Base-by-base conservation (phyloP, 2,329 filamentous ascomycete genomes). In the Xenoacremonium recifei region DNA sequence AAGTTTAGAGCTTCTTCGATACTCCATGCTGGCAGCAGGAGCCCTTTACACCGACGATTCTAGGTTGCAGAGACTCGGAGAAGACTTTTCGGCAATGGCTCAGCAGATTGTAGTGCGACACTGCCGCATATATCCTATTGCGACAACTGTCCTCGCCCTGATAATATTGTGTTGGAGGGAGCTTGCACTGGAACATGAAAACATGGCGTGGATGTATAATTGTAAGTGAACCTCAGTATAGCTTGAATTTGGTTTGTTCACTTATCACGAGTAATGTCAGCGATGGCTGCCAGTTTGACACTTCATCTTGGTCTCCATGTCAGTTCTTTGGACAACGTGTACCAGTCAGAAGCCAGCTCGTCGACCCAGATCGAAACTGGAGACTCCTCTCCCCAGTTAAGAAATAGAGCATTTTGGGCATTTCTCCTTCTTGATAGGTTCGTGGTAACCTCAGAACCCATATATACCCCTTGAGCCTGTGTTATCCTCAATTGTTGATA, bases 191-290 rank as follows among this genome's bases (percentile, higher is more conserved):
- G 38, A 40, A 6, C 12, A 40, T 18, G 38, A 40, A 13, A 40
- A 40, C 11, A 40, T 40, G 38, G 38, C 31, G 16, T 40, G 38
- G 38, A 35, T 40, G 38, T 40, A 40, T 29, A 40, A 40, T 20
- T 40, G 38, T 40, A 9, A 35, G 38, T 40, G 10, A 18, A 12
- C 13, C 3, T 5, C n/a, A 32, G 15, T n/a, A 35, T 21, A n/a
- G 19, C 18, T 2, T 9, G 13, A 35, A n/a, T 16, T 4, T 5
- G 16, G 15, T 19, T 10, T 17, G 9, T n/a, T 4, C 4, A 25
- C 19, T 25, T 10, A 33, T 12, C n/a, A n/a, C n/a, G n/a, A n/a
- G n/a, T n/a, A n/a, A n/a, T 21, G 20, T 12, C n/a, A 40, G 38
- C 38, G 7, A 40, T 40, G 38, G 15, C 38, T 13, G 30, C 37